Evolutionary conservation across 371 early-diverging fungal species (phyloP).

Genomic region (Capniomyces stellatus): DNA sequence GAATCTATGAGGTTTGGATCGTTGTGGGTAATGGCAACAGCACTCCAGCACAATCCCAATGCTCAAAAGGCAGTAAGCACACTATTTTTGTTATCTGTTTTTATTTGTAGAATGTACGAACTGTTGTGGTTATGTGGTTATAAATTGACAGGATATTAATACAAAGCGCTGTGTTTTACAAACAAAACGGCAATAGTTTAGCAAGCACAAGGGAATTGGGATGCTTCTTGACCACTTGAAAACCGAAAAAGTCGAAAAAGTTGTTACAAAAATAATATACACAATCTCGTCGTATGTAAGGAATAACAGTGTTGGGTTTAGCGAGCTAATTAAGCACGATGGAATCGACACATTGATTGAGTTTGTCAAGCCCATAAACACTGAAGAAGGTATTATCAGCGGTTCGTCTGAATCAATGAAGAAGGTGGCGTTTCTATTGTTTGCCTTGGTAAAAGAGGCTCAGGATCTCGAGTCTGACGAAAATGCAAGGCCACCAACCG

Average conservation of each 20-base stretch:
- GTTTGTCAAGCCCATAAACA: constrained; percentile 31
- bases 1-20: constrained; percentile 45
- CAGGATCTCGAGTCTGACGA: not conserved
- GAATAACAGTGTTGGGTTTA: constrained; percentile 38
- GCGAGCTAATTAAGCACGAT: constrained; percentile 31
- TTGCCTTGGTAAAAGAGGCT: not conserved
- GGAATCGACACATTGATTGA: constrained; percentile 32
- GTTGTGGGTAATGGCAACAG: constrained; percentile 84
- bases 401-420: not conserved
- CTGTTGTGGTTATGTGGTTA: too few relatives aligned
- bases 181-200: too few relatives aligned
- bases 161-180: too few relatives aligned
- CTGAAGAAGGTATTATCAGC: too few relatives aligned
- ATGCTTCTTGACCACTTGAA: constrained; percentile 33
- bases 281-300: constrained; percentile 60
- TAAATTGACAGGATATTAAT: too few relatives aligned
- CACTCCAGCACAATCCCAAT: constrained; percentile 78
- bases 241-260: constrained; percentile 30
- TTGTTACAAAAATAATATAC: constrained; percentile 55
- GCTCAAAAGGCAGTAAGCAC: constrained; percentile 67
- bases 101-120: too few relatives aligned
- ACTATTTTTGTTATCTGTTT: too few relatives aligned
- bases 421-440: not conserved
- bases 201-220: constrained; percentile 36
- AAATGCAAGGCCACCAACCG: not conserved